phyloP scores from a whole-genome alignment of 2,329 filamentous ascomycete genomes.

The Fusarium robinianum region DNA sequence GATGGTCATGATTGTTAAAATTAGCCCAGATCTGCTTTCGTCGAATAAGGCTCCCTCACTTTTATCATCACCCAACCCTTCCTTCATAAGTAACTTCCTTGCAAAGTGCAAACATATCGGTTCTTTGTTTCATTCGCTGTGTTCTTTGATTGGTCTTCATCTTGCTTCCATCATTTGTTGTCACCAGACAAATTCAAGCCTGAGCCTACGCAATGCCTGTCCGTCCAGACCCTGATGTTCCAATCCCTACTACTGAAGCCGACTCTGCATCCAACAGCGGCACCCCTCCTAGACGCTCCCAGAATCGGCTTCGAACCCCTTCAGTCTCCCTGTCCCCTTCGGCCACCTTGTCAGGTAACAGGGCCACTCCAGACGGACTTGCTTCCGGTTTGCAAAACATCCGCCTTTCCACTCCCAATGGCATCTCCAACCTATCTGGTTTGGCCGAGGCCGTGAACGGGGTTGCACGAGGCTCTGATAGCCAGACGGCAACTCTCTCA shows the following conservation, averaged over 20 bases:
- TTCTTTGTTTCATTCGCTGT: too few species aligned
- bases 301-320: conserved; percentile 17
- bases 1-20: too few species aligned
- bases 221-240: conserved; percentile 8
- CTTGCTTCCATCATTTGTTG: too few species aligned
- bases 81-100: too few species aligned
- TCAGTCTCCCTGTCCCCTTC: conserved; percentile 21
- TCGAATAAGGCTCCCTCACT: too few species aligned
- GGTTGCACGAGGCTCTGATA: conserved; percentile 11
- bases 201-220: background rate
- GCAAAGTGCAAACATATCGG: too few species aligned
- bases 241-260: conserved; percentile 22
- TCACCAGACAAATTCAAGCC: background rate
- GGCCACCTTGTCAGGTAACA: background rate
- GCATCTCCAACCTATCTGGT: conserved; percentile 1
- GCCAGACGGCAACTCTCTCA: conserved; percentile 10
- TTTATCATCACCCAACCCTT: too few species aligned
- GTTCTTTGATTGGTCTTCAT: too few species aligned
- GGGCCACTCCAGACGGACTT: conserved; percentile 1
- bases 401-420: conserved; percentile 11
- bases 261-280: background rate
- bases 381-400: conserved; percentile 6
- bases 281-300: background rate
- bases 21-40: too few species aligned
- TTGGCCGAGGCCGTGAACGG: conserved; percentile 11